Evolutionary conservation across 23 red algal species (phyloP).

Genomic region (Gracilariopsis chorda): DNA sequence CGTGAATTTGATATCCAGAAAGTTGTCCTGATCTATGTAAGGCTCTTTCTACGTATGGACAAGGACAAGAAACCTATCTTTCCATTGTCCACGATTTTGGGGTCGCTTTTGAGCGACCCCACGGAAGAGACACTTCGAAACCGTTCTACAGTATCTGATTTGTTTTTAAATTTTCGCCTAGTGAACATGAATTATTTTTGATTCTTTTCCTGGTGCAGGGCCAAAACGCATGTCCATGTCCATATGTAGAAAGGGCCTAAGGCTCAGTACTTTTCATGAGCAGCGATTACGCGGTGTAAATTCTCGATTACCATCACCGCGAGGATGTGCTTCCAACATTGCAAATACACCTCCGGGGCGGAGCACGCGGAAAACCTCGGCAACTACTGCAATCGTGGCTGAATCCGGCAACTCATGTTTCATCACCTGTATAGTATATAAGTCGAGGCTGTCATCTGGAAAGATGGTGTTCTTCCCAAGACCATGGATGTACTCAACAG

Average conservation of each 20-base stretch:
- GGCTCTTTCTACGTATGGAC: too few relatives aligned
- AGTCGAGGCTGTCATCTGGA: conserved; percentile 1
- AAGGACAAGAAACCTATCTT: too few relatives aligned
- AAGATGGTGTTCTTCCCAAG: conserved; percentile 27
- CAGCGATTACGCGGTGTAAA: conserved; percentile 46
- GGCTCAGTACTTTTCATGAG: conserved; percentile 74
- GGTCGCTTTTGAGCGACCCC: too few relatives aligned
- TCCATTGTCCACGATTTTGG: too few relatives aligned
- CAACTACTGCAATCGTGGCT: conserved; percentile 13
- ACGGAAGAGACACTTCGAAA: too few relatives aligned
- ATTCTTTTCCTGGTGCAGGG: too few relatives aligned
- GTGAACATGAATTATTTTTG: too few relatives aligned
- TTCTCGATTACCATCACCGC: conserved; percentile 13
- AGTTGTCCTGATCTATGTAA: conserved; percentile 71
- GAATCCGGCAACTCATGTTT: conserved; percentile 64
- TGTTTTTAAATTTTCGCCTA: too few relatives aligned
- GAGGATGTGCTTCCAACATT: conserved; percentile 58
- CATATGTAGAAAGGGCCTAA: too few relatives aligned
- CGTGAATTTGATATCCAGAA: conserved; percentile 60
- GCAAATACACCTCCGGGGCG: conserved; percentile 39
- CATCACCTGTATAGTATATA: conserved; percentile 49
- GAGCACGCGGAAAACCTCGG: conserved; percentile 35
- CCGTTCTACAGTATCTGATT: too few relatives aligned
- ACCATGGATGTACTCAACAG: conserved; percentile 54
- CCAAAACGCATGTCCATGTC: too few relatives aligned